Conservation (phyloP, 306 rosid genomes). For the Medicago arabica region DNA sequence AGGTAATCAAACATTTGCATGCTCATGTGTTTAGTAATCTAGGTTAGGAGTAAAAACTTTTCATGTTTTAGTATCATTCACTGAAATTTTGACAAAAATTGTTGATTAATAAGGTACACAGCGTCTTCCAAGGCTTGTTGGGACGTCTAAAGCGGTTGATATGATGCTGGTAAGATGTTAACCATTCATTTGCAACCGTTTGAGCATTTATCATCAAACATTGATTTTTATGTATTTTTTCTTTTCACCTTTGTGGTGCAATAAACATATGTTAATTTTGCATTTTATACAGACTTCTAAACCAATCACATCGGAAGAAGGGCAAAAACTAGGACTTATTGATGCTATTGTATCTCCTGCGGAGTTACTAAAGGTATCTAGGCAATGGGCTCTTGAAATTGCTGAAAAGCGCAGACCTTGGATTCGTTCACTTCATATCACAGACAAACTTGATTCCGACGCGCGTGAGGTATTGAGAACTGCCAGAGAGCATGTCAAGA, state of each 20-base stretch:
- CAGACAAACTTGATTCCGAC: constrained; percentile 85
- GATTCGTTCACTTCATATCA: constrained; percentile 86
- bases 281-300: constrained; percentile 68
- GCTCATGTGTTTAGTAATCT: constrained; percentile 19
- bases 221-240: background rate
- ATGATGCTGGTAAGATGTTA: constrained; percentile 82
- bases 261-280: constrained; percentile 17
- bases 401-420: constrained; percentile 78
- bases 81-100: constrained; percentile 42
- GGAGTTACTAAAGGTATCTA: constrained; percentile 82
- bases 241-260: constrained; percentile 23
- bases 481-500: constrained; percentile 75
- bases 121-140: constrained; percentile 96
- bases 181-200: constrained; percentile 6
- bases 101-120: constrained; percentile 77
- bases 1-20: constrained; percentile 58
- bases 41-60: constrained; percentile 22
- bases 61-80: background rate
- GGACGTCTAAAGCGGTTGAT: constrained; percentile 81
- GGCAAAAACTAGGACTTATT: constrained; percentile 84
- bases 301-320: constrained; percentile 90
- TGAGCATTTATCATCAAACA: constrained; percentile 19
- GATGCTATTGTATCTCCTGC: constrained; percentile 78
- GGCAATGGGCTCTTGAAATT: constrained; percentile 83
- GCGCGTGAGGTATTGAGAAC: constrained; percentile 65